Base-by-base conservation (phyloP, 805 yeast genomes). In the Saccharomycopsis fibuligera region DNA sequence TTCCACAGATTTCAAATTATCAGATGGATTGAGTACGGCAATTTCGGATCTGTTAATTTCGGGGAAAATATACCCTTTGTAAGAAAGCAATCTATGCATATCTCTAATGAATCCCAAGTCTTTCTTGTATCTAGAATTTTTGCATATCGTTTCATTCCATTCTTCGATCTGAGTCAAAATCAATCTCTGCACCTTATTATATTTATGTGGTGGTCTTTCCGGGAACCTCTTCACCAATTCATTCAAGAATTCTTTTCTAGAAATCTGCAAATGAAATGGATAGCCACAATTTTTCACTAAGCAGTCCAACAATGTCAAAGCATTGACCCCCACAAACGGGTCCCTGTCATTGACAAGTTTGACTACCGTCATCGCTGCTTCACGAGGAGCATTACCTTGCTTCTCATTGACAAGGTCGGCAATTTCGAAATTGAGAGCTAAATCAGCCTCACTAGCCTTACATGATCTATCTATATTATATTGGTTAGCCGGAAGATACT, bases 241-340 rank as follows among this genome's bases (percentile, higher is more conserved):
- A 63, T 93, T 93, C 60, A 93, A 73, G 58, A 93, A 93, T 63
- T 91, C 98, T 66, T 93, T 90, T 52, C 98, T 77, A 3, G 96
- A 86, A 46, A 93, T 87, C 67, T 93, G 99, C 42, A 93, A 72
- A 57, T 93, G 99, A 68, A 93, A 79, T 5, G 99, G 97, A 64
- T 91, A 93, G 4, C 98, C 99, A 69, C 99, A 93, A 69, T 93
- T 93, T 68, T 93, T 93, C 46, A 93, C 99, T 57, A 93, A 70
- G 47, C 87, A 87, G 62, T 93, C 99, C 53, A 93, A 62, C 35
- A 87, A 68, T 1, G 89, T 77, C 55, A 93, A 67, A 8, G 97
- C 96, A 60, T 90, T 81, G 48, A 84, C 79, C 4, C 90, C 79
- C 30, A 89, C 84, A 60, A 86, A 95, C 1, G 95, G 80, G 57